Evolutionary conservation across 2,329 filamentous ascomycete species (phyloP), one percentile per base, ranked within the genome.

Genomic region (Aspergillus sp.): DNA sequence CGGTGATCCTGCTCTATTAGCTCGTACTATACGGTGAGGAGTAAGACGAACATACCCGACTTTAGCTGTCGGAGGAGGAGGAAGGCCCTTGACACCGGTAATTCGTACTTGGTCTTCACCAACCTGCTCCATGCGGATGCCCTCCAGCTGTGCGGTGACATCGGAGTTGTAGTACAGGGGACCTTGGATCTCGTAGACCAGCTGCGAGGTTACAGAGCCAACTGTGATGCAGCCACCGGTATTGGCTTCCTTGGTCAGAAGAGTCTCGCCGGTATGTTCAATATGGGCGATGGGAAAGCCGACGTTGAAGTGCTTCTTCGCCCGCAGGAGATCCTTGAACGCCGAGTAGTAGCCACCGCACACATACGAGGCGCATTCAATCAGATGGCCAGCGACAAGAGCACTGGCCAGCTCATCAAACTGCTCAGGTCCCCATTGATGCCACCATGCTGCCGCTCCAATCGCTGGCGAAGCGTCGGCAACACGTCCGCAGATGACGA

Each of bases 301-400:
- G 9, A 68, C 9, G 49, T 68, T 56, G 8, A 58, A 9, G 1
- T 47, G 44, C 24, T 47, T 47, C 9, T 24, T 46, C 11, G 23
- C 14, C 19, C 43, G 37, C 4, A 35, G 49, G 3, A 71, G 58
- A 11, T 64, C 52, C 51, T 74, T 72, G 65, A 74, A 74, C 3
- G 68, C 72, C 8, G 66, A 62, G 52, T 67, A 73, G 57, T 74
- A 71, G 11, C 66, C 72, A 11, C 70, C 71, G 2, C 62, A 68
- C 2, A 73, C 68, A 59, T 74, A 74, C 60, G 44, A 47, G 12
- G 44, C 64, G 59, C 72, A 73, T 58, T 74, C 71, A 46, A 72
- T 69, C 12, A 73, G 47, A 57, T 72, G 63, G 3, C 57, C 63
- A 57, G 41, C 66, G 21, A 62, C 51, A 15, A 61, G 51, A 3